Conservation (phyloP, 306 rosid species). For the Begonia fuchsioides region DNA sequence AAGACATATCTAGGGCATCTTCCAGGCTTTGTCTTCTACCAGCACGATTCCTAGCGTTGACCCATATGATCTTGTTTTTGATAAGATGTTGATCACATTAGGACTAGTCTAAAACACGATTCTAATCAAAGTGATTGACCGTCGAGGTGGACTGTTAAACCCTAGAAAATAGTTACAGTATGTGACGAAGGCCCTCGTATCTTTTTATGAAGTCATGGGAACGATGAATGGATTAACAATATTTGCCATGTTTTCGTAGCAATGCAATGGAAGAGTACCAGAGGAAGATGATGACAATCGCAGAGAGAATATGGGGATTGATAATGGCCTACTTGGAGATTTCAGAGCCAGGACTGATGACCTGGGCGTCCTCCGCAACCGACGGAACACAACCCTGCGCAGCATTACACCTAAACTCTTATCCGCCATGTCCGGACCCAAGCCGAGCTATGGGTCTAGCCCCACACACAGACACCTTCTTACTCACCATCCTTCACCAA, state of each 20-base stretch:
- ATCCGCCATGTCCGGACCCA: slow-evolving; percentile 59
- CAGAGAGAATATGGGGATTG: slow-evolving; percentile 24
- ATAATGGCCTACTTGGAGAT: slow-evolving; percentile 24
- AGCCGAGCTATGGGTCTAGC: slow-evolving; percentile 57
- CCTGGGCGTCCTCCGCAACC: slow-evolving; percentile 20
- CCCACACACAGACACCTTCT: slow-evolving; percentile 67
- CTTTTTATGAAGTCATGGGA: neutral
- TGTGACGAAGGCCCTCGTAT: neutral
- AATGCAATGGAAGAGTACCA: slow-evolving; percentile 37
- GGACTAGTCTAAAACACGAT: no score
- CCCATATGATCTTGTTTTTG: no score
- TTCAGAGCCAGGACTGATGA: slow-evolving; percentile 7
- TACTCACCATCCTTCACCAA: slow-evolving; percentile 52
- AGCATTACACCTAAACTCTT: slow-evolving; percentile 50
- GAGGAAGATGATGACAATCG: slow-evolving; percentile 33
- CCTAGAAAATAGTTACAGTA: no score
- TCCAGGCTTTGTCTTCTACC: no score
- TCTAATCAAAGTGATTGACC: no score
- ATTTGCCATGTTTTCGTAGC: slow-evolving; percentile 10
- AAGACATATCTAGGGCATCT: neutral
- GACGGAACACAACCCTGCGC: slow-evolving; percentile 6
- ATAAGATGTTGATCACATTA: no score
- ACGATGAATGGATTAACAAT: neutral
- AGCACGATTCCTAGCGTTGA: no score
- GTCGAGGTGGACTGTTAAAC: no score